Base-by-base conservation (phyloP, 345 rosid genomes). In the Melaleuca alternifolia region DNA sequence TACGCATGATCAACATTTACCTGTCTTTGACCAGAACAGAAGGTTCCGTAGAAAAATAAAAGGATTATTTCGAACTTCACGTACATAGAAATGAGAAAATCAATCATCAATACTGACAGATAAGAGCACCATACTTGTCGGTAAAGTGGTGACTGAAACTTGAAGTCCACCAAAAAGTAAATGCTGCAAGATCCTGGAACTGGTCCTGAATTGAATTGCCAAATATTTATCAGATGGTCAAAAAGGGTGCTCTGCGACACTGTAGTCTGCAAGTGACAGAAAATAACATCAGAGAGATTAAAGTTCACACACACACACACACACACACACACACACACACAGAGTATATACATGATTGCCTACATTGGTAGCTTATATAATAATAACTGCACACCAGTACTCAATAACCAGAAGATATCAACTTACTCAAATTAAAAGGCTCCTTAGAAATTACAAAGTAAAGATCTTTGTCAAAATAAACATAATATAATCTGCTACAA, bases 131-230 rank as follows among this genome's bases (percentile, higher is more conserved):
- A 62, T 92, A 95, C 99, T 98, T 93, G 98, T 82, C 95, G 90
- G 92, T 95, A 97, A 82, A 96, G 93, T n/a, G 99, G 99, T 12
- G 99, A 97, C 85, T 91, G 95, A 86, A 97, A 95, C 92, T 97
- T 95, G 89, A 95, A 97, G 89, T 97, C 99, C 46, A 97, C 98
- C 83, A 91, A 87, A 89, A 97, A 93, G 84, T 92, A 88, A 87
- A 96, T 92, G 88, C 88, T 95, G 87, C 97, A 93, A 84, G 93
- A 87, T 91, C 96, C 97, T 24, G 97, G 96, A 86, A 92, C 87
- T 23, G 98, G 95, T 82, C 99, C 97, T 18, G 95, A 97, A 89
- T 88, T 94, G 90, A 95, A 97, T 88, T 96, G 94, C 99, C 98
- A 96, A 56, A 93, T 81, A 91, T 97, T 97, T 54, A 96, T 94